These are phyloP conservation scores for Stevia rebaudiana DNA, from an alignment of 140 eudicot genomes.

Conservation along the genomic window DNA sequence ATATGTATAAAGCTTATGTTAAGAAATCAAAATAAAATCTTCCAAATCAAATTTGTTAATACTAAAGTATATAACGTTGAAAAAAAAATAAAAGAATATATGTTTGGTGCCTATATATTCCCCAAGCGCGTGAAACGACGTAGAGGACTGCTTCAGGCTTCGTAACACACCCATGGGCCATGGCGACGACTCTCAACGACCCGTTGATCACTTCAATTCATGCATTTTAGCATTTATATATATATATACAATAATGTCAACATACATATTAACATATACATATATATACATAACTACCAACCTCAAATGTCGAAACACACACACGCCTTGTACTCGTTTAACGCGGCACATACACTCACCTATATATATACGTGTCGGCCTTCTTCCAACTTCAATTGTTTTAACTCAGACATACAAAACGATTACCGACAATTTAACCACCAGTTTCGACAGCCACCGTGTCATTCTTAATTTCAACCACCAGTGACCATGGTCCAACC, in stretches of 20 bases:
- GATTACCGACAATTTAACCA: neutral
- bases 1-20: no score
- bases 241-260: neutral
- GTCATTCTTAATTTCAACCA: neutral
- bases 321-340: slow-evolving; percentile 24
- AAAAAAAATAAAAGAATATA: no score
- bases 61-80: no score
- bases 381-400: slow-evolving; percentile 3
- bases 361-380: slow-evolving; percentile 19
- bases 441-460: neutral
- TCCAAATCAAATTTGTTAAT: no score
- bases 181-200: neutral
- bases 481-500: slow-evolving; percentile 4
- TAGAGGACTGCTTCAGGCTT: neutral
- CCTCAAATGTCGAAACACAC: neutral
- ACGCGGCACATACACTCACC: slow-evolving; percentile 24
- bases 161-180: neutral
- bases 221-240: neutral
- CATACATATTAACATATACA: neutral
- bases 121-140: neutral
- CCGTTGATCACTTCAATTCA: neutral
- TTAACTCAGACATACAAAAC: neutral
- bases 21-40: no score
- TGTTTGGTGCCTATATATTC: no score
- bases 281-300: neutral